Percentiles rank a stretch among this genome's conserved stretches.
Conservation (phyloP, 1,284 basidiomycete species). For the Chondrostereum purpureum region DNA sequence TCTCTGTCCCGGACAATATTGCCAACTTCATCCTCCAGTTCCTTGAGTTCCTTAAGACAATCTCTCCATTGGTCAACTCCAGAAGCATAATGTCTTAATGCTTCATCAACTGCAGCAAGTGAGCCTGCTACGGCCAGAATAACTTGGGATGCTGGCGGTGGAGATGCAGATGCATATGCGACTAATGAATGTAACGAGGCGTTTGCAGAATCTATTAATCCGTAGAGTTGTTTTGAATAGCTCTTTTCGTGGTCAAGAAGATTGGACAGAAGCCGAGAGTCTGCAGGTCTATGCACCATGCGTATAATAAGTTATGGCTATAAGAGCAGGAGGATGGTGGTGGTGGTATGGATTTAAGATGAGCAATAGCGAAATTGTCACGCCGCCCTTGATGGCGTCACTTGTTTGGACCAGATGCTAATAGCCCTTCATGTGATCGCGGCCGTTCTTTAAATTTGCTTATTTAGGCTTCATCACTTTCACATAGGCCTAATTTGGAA, state of each 20-base stretch:
- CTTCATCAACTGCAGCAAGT: constrained; percentile 60
- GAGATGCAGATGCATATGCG: constrained; percentile 64
- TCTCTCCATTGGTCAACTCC: constrained; percentile 63
- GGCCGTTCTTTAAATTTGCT: too few species aligned
- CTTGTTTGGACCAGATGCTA: not conserved
- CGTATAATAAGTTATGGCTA: not conserved
- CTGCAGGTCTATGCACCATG: constrained; percentile 69
- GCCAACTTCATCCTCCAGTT: constrained; percentile 63
- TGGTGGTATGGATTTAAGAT: not conserved
- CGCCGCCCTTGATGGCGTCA: not conserved
- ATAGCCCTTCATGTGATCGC: too few species aligned
- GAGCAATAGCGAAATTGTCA: not conserved
- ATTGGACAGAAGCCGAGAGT: constrained; percentile 63
- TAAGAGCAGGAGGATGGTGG: not conserved
- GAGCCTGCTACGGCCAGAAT: constrained; percentile 54
- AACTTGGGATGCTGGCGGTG: constrained; percentile 48
- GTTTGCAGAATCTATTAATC: constrained; percentile 52
- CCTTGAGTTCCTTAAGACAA: constrained; percentile 50
- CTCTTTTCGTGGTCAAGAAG: constrained; percentile 67
- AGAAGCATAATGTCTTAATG: constrained; percentile 49
- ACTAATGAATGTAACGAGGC: constrained; percentile 60
- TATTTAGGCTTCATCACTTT: too few species aligned
- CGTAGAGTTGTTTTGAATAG: constrained; percentile 52
- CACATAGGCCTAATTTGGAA: too few species aligned
- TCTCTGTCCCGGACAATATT: constrained; percentile 68